Evolutionary conservation across 495 filamentous ascomycete genomes (phyloP), one percentile per base, ranked within the genome.

Genomic region (Talaromyces liani): DNA sequence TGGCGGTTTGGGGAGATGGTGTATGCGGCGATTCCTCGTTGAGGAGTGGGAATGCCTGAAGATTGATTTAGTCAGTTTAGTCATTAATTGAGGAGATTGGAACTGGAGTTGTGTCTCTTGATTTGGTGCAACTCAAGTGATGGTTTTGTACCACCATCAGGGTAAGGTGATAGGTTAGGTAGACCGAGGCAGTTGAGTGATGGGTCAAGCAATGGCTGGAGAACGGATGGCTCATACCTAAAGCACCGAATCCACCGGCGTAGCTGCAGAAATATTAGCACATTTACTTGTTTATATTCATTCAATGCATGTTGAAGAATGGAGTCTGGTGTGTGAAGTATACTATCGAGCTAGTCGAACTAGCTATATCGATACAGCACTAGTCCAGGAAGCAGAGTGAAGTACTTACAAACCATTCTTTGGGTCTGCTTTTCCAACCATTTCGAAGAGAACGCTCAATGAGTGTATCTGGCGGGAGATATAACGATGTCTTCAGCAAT

Each of bases 341-440:
- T n/a, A n/a, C n/a, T 49, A 49, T 49, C 16, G n/a, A 29, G 27
- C 53, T 56, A 56, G 20, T 56, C 53, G 27, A 22, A 56, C 53
- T 56, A 56, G 49, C 24, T 22, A 54, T 20, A 54, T 54, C 49
- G 49, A 47, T 16, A 22, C 51, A 61, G 45, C 41, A 25, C 60
- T 14, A 53, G 25, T 54, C 2, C 3, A 56, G 22, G 27, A 24
- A 20, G 24, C 36, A 41, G 20, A n/a, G 18, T 49, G 53, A 56
- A 54, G 51, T 59, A 92, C 90, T 80, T 75, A 93, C 91, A 85
- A 76, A 79, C 86, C 85, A 70, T 86, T 82, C 76, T 84, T 86
- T 70, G 87, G 71, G 69, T 84, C 87, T 65, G 88, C 64, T 69
- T 70, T 56, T 67, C 86, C 87, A 75, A 83, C 88, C 91, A 94